Base-by-base conservation (phyloP, 1,284 basidiomycete genomes). In the Abortiporus biennis region DNA sequence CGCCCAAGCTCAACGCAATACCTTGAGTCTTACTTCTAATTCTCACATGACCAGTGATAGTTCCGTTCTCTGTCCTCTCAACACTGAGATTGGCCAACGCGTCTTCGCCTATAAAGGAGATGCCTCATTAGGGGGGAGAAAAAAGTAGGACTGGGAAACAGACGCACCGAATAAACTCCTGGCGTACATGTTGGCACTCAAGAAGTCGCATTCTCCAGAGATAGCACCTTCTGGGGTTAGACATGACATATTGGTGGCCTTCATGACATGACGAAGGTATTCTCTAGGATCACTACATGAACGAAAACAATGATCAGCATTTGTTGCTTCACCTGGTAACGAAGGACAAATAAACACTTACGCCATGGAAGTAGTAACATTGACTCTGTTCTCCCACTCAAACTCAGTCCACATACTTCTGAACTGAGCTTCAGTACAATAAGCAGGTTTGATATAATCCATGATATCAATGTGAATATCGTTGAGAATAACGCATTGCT, bases 401-500 rank as follows among this genome's bases (percentile, higher is more conserved):
- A 96, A 96, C 65, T 95, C 93, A 38, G 92, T 96, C 92, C 92
- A 95, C 91, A 94, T 94, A 63, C 80, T 89, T 29, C 92, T 80
- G 80, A 95, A 95, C 86, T 92, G 62, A 8, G 42, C 22, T 64
- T 99, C 95, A 46, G 86, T 96, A 66, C 93, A 96, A 58, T 90
- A 90, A 3, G 93, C 92, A 0, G 95, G 94, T 63, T 96, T 92
- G 71, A 99, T 99, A 65, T 98, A 99, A 64, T 98, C 95, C 89
- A 99, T 95, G 53, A 99, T 98, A 64, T 99, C 96, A 51, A 98
- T 92, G 65, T 98, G 93, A 46, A 98, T 94, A 65, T 98, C 95
- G 63, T 93, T 97, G 56, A 98, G 65, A 38, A 99, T 94, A 29
- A 92, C 92, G 64, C 83, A 92, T 38, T 82, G 82, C 58, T 95